These are phyloP conservation scores for Aurantiochytrium sp. DNA, from an alignment of 108 stramenopile genomes.

Conservation along the genomic window DNA sequence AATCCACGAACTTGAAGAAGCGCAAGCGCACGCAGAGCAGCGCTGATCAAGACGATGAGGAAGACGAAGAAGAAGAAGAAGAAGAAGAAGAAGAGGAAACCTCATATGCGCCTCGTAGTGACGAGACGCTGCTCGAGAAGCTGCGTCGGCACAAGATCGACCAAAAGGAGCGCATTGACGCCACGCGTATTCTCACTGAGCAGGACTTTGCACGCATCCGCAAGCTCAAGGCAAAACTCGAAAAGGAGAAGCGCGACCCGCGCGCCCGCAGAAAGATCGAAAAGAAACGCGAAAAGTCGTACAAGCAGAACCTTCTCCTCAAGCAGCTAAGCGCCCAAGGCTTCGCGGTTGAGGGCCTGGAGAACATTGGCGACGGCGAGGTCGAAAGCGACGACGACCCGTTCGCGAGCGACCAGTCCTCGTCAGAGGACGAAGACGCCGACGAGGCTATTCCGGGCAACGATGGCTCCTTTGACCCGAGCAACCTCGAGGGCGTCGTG, in stretches of 20 bases:
- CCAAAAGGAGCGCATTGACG: conserved; percentile 68
- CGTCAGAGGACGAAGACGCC: conserved; percentile 58
- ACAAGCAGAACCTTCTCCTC: background rate
- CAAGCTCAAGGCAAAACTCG: conserved; percentile 76
- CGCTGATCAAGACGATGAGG: conserved; percentile 51
- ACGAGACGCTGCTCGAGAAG: background rate
- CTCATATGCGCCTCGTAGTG: conserved; percentile 47
- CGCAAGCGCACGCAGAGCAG: background rate
- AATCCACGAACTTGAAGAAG: background rate
- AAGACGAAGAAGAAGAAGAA: conserved; percentile 53
- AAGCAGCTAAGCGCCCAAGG: background rate
- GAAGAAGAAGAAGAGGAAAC: conserved; percentile 58
- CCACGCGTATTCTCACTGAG: conserved; percentile 72
- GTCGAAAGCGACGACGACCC: conserved; percentile 24
- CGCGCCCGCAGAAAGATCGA: conserved; percentile 42
- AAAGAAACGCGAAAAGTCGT: background rate
- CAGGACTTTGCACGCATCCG: conserved; percentile 79
- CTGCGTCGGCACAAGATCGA: conserved; percentile 48
- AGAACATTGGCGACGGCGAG: conserved; percentile 40
- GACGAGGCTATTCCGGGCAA: conserved; percentile 58
- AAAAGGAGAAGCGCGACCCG: conserved; percentile 66
- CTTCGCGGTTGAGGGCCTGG: background rate
- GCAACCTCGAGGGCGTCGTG: conserved; percentile 14
- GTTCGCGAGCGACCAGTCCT: conserved; percentile 43
- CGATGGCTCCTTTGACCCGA: background rate